phyloP scores from a whole-genome alignment of 106 monocot species.

The Acorus calamus region DNA sequence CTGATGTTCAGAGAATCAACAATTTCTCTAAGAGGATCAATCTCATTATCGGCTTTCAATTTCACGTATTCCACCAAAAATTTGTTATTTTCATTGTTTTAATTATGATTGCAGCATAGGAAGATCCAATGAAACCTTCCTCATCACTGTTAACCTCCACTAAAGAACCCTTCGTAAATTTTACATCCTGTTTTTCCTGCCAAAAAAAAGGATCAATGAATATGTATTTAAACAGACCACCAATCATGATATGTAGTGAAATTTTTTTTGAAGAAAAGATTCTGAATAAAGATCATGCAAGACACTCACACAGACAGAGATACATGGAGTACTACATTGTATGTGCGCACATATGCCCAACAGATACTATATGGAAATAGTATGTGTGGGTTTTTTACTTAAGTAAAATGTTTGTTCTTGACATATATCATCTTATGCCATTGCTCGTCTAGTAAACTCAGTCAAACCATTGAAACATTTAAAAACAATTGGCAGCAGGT shows the following conservation, averaged over 20 bases:
- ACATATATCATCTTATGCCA: too few relatives aligned
- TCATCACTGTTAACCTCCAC: conserved; percentile 76
- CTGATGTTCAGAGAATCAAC: conserved; percentile 57
- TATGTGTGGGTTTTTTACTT: too few relatives aligned
- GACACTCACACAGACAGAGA: not conserved
- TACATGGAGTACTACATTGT: too few relatives aligned
- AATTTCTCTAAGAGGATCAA: conserved; percentile 36
- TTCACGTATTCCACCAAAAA: conserved; percentile 49
- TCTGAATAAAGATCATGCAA: too few relatives aligned
- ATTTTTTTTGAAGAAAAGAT: too few relatives aligned
- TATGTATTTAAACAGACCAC: not conserved
- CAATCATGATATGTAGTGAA: too few relatives aligned
- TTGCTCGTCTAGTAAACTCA: too few relatives aligned
- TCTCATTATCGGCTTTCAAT: conserved; percentile 54
- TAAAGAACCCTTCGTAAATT: conserved; percentile 19
- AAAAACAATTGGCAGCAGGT: too few relatives aligned
- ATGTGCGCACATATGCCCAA: too few relatives aligned
- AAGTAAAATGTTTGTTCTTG: too few relatives aligned
- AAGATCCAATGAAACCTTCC: conserved; percentile 67
- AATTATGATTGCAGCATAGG: conserved; percentile 48
- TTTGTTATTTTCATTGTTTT: conserved; percentile 16
- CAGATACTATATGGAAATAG: too few relatives aligned
- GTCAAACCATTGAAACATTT: too few relatives aligned
- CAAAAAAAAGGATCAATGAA: not conserved
- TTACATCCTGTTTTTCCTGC: conserved; percentile 10